Evolutionary conservation across 768 basidiomycete species (phyloP).

Genomic region (Leccinum rimulosum): DNA sequence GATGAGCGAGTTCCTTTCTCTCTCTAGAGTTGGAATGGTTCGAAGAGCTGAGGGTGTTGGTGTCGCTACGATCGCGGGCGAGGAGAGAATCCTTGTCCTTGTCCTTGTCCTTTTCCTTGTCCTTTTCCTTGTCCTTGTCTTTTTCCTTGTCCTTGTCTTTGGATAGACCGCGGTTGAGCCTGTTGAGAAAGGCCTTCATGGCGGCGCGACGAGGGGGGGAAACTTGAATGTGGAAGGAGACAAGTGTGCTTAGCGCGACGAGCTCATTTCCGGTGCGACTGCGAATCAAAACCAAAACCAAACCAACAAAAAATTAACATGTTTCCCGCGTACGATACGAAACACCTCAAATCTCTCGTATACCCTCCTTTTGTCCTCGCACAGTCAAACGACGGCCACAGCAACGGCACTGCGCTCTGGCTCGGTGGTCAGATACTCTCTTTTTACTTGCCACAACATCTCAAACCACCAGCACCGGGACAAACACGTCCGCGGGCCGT

Average conservation of each 20-base stretch:
- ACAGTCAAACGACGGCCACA: slow-evolving; percentile 58
- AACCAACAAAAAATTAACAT: neutral
- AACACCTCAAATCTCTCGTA: slow-evolving; percentile 51
- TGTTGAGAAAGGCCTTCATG: slow-evolving; percentile 86
- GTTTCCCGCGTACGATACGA: slow-evolving; percentile 61
- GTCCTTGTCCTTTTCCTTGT: slow-evolving; percentile 26
- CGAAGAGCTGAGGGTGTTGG: slow-evolving; percentile 32
- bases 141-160: slow-evolving; percentile 31
- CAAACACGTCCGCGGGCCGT: slow-evolving; percentile 44
- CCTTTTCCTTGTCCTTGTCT: slow-evolving; percentile 18
- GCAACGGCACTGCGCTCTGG: slow-evolving; percentile 85
- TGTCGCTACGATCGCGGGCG: slow-evolving; percentile 33
- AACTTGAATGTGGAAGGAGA: neutral
- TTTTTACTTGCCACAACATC: slow-evolving; percentile 49
- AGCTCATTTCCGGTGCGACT: slow-evolving; percentile 22
- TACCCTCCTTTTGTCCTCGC: slow-evolving; percentile 48
- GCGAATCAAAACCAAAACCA: slow-evolving; percentile 5
- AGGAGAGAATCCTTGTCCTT: slow-evolving; percentile 24
- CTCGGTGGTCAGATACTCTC: slow-evolving; percentile 77
- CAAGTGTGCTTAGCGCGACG: slow-evolving; percentile 10
- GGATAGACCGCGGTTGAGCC: slow-evolving; percentile 62
- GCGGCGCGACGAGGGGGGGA: slow-evolving; percentile 7
- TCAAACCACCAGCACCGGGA: slow-evolving; percentile 18
- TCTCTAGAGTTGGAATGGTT: slow-evolving; percentile 43
- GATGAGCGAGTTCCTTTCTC: slow-evolving; percentile 49